These are phyloP conservation scores for Yarrowia hollandica DNA, from an alignment of 805 yeast species.

Conservation along the genomic window DNA sequence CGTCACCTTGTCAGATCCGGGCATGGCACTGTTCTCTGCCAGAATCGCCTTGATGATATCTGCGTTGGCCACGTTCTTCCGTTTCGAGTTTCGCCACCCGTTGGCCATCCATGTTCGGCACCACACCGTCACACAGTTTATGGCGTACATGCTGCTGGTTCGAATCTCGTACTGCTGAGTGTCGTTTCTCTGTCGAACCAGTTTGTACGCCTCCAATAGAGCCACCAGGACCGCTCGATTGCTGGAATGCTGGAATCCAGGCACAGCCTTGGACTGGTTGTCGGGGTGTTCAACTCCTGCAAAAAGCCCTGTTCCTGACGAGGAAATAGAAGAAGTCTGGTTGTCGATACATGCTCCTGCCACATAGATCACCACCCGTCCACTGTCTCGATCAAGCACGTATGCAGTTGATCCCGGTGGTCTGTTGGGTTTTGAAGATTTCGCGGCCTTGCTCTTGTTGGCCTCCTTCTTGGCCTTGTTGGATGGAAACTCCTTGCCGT, in stretches of 20 bases:
- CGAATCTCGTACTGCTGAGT: neutral
- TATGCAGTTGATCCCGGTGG: neutral
- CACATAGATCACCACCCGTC: neutral
- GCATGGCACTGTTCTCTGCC: neutral
- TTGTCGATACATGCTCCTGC: neutral
- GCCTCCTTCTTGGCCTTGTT: neutral
- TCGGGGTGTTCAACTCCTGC: neutral
- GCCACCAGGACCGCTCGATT: neutral
- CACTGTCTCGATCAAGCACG: neutral
- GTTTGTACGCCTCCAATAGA: neutral
- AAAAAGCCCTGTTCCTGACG: neutral
- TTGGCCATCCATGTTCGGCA: neutral
- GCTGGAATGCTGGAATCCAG: neutral
- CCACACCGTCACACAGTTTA: conserved; percentile 2
- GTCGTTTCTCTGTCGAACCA: neutral
- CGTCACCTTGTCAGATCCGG: neutral
- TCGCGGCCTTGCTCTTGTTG: neutral
- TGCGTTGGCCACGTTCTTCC: neutral
- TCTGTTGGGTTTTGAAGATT: neutral
- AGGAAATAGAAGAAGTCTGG: neutral
- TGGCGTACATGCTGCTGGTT: neutral
- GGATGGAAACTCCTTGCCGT: conserved; percentile 1
- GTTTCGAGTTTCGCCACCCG: neutral
- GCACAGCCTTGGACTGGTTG: neutral
- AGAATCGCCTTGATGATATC: neutral